Percentiles rank a stretch among this genome's conserved stretches.
These are phyloP conservation scores for Dichotomopilus funicola DNA, from an alignment of 2,329 filamentous ascomycete genomes.

Conservation along the genomic window DNA sequence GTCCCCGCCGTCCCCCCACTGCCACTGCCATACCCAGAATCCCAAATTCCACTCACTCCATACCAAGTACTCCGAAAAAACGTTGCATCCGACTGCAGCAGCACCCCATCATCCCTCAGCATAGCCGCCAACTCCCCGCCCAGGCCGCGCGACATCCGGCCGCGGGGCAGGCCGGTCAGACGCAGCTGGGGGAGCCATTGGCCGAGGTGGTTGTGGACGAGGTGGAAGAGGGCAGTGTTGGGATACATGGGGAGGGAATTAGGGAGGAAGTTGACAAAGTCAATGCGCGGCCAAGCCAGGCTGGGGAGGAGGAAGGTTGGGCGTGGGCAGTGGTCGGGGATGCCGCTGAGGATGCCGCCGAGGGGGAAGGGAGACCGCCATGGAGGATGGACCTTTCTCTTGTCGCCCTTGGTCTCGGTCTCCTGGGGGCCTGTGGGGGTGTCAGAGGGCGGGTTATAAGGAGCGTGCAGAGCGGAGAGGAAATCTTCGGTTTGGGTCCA, in stretches of 20 bases:
- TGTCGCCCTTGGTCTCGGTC: no score
- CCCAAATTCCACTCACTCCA: no score
- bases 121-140: slow-evolving; percentile 45
- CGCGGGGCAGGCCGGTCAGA: slow-evolving; percentile 35
- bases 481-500: slow-evolving; percentile 51
- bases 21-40: no score
- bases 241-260: slow-evolving; percentile 36
- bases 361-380: no score
- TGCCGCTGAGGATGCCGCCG: slow-evolving; percentile 7
- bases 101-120: slow-evolving; percentile 40
- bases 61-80: no score
- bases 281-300: slow-evolving; percentile 43
- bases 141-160: slow-evolving; percentile 47
- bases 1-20: no score
- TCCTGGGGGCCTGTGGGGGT: slow-evolving; percentile 24
- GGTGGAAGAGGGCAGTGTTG: slow-evolving; percentile 27
- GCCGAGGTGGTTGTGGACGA: no score
- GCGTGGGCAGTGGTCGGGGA: slow-evolving; percentile 26
- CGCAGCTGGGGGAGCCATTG: no score
- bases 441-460: slow-evolving; percentile 36
- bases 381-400: no score
- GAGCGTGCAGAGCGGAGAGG: slow-evolving; percentile 43
- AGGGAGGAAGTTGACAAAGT: slow-evolving; percentile 49
- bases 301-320: slow-evolving; percentile 36
- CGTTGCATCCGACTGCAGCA: slow-evolving; percentile 15